Base-by-base conservation (phyloP, 768 basidiomycete species). In the Filobasidium wieringae region DNA sequence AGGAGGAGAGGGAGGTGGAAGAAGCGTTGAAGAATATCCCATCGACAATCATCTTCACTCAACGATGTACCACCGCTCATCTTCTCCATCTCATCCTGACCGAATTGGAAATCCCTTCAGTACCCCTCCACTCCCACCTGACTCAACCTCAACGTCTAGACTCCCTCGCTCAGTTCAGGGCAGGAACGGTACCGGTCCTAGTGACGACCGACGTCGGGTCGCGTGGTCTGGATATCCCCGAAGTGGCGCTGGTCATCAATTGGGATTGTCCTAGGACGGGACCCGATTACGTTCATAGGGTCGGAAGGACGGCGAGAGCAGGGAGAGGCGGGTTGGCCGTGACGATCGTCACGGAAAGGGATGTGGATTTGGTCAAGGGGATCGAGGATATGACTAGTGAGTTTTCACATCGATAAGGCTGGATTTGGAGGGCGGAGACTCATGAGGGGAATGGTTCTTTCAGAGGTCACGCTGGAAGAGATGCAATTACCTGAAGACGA, bases 281-380 rank as follows among this genome's bases (percentile, higher is more conserved):
- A 5, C 93, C 93, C 72, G 92, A 93, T 71, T 99, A 99, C 69
- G 87, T 89, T 1, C 95, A 99, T 76, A 81, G 95, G 22, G 95
- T 99, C 0, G 91, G 91, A 41, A 76, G 91, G 68, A 96, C 91
- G 24, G 91, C 91, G 30, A 83, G 91, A 66, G 87, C 85, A 11
- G 95, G 95, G 6, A 80, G 82, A 66, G 87, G 85, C 2, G 95
- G 95, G 66, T 76, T 91, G 50, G 89, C 89, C 0, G 79, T 97
- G 29, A 97, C 91, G 67, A 88, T 97, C 69, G 87, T 97, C 53
- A 95, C 93, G 1, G 93, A 97, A 75, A 78, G 81, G 41, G 95
- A 97, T 70, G 88, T 92, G 66, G 84, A 88, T 54, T 78, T 84
- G 47, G 82, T 99, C 37, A 63, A 87, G 65, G 80, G 75, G 60